Base-by-base conservation (phyloP, 768 basidiomycete species). In the Amanita exitialis region DNA sequence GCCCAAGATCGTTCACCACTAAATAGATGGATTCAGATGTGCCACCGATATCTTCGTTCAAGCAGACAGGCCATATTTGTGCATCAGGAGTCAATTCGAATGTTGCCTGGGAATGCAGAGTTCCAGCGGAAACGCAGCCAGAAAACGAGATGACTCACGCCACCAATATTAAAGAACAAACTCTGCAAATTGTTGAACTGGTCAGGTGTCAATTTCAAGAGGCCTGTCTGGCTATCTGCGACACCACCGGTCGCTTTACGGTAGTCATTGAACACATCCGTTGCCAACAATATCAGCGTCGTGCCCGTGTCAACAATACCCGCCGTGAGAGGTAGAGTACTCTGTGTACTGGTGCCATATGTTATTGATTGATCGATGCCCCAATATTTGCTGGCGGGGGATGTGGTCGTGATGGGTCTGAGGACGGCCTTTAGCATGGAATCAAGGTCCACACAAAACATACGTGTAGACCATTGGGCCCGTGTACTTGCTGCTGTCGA, bases 301-400 rank as follows among this genome's bases (percentile, higher is more conserved):
- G 76, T 79, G 10, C 77, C 78, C 18, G 80, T 81, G 58, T 81
- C 80, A 43, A 82, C 77, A 53, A 83, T 78, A 53, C 80, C 81
- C 34, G 77, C 74, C 34, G 72, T 74, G 46, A 49, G 61, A 6
- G 64, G 23, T 49, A 81, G 63, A 46, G 81, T 77, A 21, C 65
- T 64, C 8, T 66, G 73, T 28, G 10, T 8, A 7, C 64, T 58
- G 13, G 62, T 30, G 6, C 79, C 77, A 53, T 79, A 80, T 15
- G 65, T 67, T 53, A 82, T 67, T 52, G 70, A 69, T 63, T 82
- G 72, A 60, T 79, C 67, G 53, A 83, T 78, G 32, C 81, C 81
- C 81, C 80, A 82, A 69, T 70, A 81, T 21, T 64, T 57, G 47
- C 55, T 63, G 32, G 77, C 69, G 23, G 80, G 80, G 21, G 49